phyloP scores from a whole-genome alignment of 2,329 filamentous ascomycete genomes.

The Colletotrichum tanaceti region DNA sequence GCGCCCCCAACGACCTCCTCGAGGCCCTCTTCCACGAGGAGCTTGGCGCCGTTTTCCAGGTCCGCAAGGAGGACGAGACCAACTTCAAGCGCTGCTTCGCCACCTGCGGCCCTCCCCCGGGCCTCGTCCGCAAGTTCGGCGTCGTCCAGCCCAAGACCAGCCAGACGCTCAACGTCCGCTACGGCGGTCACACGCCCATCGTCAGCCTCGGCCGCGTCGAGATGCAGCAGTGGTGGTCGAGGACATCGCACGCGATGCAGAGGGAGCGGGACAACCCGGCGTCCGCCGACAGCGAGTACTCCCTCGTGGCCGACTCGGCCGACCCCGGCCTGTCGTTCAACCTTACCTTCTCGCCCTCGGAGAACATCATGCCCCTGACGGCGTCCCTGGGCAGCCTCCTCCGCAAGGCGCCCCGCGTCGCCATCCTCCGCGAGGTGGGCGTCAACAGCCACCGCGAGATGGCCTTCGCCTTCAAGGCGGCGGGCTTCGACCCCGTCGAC shows the following conservation, averaged over 20 bases:
- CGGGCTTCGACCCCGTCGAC: constrained; percentile 91
- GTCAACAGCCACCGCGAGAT: constrained; percentile 98
- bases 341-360: constrained; percentile 81
- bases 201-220: constrained; percentile 76
- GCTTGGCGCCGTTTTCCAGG: constrained; percentile 94
- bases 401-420: constrained; percentile 76
- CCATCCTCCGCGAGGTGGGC: constrained; percentile 94
- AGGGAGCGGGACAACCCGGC: constrained; percentile 87
- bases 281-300: constrained; percentile 87
- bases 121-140: constrained; percentile 86
- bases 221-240: constrained; percentile 89
- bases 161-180: constrained; percentile 81
- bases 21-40: constrained; percentile 95
- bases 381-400: constrained; percentile 63
- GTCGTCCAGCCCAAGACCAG: constrained; percentile 75
- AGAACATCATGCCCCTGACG: constrained; percentile 77
- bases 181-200: constrained; percentile 72
- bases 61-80: constrained; percentile 84
- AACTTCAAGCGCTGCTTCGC: constrained; percentile 92
- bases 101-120: constrained; percentile 84
- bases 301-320: constrained; percentile 76
- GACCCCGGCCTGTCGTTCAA: constrained; percentile 89
- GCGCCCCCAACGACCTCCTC: constrained; percentile 72
- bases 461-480: constrained; percentile 93
- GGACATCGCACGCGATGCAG: constrained; percentile 92